Evolutionary conservation across 306 rosid genomes (phyloP), one percentile per base, ranked within the genome.

Genomic region (Abrus precatorius): DNA sequence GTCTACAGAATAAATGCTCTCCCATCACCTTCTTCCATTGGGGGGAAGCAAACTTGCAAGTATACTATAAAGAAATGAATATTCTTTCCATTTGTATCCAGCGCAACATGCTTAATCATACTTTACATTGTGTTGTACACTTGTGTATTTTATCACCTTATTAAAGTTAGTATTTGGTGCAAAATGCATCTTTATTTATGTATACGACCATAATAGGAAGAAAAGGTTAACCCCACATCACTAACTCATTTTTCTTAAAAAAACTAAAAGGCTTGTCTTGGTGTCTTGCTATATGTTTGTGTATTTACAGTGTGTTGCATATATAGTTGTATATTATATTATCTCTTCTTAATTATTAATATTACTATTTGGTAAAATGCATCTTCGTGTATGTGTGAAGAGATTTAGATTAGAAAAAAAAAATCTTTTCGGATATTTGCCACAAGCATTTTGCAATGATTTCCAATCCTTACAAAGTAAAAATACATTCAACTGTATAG

Each of bases 1-100:
- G 41, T 78, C 76, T 14, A 68, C 82, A 54, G 84, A 83, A 86
- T 79, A 78, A 74, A 69, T 74, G 73, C 68, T 28, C 12, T 55
- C 5, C 5, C 1, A 61, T 12, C 47, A 5, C 1, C 43, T 54
- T 14, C 78, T 63, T 80, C 67, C 65, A 71, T 14, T 13, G 29
- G 50, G 66, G n/a, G 48, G 79, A 80, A 76, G 76, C 85, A 8
- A 36, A 76, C 49, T 69, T 38, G 57, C 82, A 0, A 69, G 47
- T 68, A 40, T 52, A 10, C 12, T 32, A 8, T 41, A 20, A 54
- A 75, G 70, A 70, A 85, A 76, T 27, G 80, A 76, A 76, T 70
- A 70, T 61, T 71, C 76, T 38, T 76, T 40, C 45, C 36, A 5
- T 40, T 12, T 30, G 48, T 74, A 47, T 41, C 33, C 50, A 30